Percentiles rank a stretch among this genome's conserved stretches.
Conservation (phyloP, 2,329 filamentous ascomycete species). For the Monilinia fructicola region DNA sequence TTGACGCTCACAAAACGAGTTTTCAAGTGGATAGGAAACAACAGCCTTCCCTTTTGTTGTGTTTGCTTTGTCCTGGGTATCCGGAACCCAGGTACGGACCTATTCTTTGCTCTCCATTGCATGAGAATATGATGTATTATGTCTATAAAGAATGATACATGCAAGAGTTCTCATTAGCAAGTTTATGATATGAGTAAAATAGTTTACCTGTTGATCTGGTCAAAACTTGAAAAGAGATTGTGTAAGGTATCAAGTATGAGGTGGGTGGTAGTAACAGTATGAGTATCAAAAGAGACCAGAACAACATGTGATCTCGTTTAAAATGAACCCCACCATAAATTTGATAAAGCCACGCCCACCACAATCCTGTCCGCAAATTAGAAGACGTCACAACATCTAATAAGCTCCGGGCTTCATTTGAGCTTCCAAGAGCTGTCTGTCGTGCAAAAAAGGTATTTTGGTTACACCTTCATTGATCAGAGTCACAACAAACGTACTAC, state of each 20-base stretch:
- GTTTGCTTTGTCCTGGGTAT: not conserved
- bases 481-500: not conserved
- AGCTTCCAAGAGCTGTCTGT: conserved; percentile 9
- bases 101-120: not conserved
- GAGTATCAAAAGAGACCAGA: not conserved
- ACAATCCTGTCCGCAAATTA: conserved; percentile 9
- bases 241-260: not conserved
- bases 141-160: not conserved
- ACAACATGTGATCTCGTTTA: not conserved
- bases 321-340: not conserved
- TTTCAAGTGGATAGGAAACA: not conserved
- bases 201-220: too few relatives aligned
- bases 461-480: not conserved
- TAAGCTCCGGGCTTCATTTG: conserved; percentile 1
- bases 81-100: not conserved
- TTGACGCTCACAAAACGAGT: not conserved
- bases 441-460: conserved; percentile 12
- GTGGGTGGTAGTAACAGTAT: too few relatives aligned
- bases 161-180: not conserved
- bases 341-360: conserved; percentile 12
- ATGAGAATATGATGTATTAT: not conserved
- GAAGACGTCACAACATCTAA: conserved; percentile 16
- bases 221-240: too few relatives aligned
- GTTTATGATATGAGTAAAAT: not conserved
- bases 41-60: not conserved